phyloP scores from a whole-genome alignment of 139 green algal genomes.

The Spirogloea muscicola region DNA sequence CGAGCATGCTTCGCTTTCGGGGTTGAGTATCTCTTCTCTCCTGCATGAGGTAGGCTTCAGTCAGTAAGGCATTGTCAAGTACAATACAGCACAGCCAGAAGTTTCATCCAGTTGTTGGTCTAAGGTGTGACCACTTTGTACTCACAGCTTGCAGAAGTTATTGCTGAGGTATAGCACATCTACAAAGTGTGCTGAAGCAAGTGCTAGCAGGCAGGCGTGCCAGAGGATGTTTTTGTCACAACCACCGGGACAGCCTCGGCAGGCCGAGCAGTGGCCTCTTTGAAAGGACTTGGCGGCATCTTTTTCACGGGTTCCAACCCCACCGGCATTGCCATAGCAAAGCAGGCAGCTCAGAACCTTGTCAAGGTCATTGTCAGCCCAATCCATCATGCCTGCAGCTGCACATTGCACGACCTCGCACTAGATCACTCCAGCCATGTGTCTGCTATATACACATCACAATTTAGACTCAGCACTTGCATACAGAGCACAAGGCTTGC shows the following conservation, averaged over 20 bases:
- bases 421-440: too few relatives aligned
- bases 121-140: not conserved
- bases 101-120: not conserved
- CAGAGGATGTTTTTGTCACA: constrained; percentile 32
- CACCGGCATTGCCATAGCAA: constrained; percentile 13
- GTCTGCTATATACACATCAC: not conserved
- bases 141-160: not conserved
- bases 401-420: too few relatives aligned
- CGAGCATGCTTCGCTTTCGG: constrained; percentile 30
- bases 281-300: constrained; percentile 17
- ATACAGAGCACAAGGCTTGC: not conserved
- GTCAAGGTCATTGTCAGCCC: constrained; percentile 21
- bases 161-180: not conserved
- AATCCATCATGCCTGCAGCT: not conserved
- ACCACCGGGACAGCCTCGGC: constrained; percentile 11
- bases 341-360: constrained; percentile 17
- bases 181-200: not conserved
- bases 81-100: not conserved
- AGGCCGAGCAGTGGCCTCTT: constrained; percentile 21
- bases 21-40: constrained; percentile 9
- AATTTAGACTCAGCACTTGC: not conserved
- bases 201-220: constrained; percentile 22
- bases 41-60: constrained; percentile 32
- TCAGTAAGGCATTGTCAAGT: not conserved
- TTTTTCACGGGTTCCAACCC: constrained; percentile 40